Conservation (phyloP, 1,284 basidiomycete genomes). For the Leccinum griseonigrum region DNA sequence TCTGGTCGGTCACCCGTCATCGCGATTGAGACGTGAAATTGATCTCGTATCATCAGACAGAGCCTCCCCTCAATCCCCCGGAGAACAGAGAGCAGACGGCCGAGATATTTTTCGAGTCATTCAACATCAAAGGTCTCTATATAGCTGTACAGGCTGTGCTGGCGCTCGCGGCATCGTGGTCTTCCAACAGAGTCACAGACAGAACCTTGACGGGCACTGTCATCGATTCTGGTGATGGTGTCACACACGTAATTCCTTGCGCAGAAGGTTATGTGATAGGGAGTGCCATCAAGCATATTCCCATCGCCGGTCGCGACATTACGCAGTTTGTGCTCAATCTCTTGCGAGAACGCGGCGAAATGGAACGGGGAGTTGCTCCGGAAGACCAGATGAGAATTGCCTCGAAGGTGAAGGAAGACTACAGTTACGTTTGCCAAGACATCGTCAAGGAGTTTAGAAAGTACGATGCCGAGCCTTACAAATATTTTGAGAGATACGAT, state of each 20-base stretch:
- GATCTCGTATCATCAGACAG: slow-evolving; percentile 61
- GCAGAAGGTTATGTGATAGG: slow-evolving; percentile 99
- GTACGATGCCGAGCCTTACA: slow-evolving; percentile 95
- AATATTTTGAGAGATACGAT: slow-evolving; percentile 93
- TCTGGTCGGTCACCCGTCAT: slow-evolving; percentile 59
- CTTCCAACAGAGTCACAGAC: slow-evolving; percentile 89
- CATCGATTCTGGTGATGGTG: slow-evolving; percentile 98
- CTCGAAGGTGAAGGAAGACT: slow-evolving; percentile 96
- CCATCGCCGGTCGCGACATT: slow-evolving; percentile 97
- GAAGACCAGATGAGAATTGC: slow-evolving; percentile 95
- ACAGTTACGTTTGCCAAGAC: slow-evolving; percentile 98
- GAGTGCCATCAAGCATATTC: slow-evolving; percentile 98
- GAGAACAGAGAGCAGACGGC: slow-evolving; percentile 99
- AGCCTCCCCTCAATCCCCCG: slow-evolving; percentile 96
- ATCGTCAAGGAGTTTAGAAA: slow-evolving; percentile 99
- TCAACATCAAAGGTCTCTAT: slow-evolving; percentile 97
- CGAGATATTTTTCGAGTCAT: slow-evolving; percentile 99
- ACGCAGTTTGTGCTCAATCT: slow-evolving; percentile 97
- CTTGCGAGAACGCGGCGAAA: slow-evolving; percentile 94
- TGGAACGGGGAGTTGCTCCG: slow-evolving; percentile 73
- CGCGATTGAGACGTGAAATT: neutral
- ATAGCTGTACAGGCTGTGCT: slow-evolving; percentile 99
- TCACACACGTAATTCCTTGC: slow-evolving; percentile 95
- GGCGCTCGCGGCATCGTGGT: slow-evolving; percentile 98
- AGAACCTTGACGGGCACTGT: slow-evolving; percentile 96